phyloP scores from a whole-genome alignment of 2,329 filamentous ascomycete species.

The Epichloe gansuensis region DNA sequence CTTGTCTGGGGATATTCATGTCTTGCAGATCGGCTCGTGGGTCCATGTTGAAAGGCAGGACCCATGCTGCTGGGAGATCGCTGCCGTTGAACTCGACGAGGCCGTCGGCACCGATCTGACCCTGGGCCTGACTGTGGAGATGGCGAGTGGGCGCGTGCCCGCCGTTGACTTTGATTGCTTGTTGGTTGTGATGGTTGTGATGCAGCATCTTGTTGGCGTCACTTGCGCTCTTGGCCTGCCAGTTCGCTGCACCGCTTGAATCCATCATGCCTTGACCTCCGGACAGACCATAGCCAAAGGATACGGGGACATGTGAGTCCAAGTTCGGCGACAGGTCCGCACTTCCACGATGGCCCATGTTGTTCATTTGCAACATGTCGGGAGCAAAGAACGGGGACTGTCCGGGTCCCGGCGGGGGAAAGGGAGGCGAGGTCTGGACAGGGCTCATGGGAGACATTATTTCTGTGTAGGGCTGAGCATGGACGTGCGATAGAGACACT shows the following conservation, averaged over 20 bases:
- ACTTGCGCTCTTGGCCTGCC: neutral
- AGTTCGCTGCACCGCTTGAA: conserved; percentile 14
- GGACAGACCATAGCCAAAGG: conserved; percentile 39
- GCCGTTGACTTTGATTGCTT: conserved; percentile 17
- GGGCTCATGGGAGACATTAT: conserved; percentile 42
- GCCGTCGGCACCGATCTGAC: conserved; percentile 10
- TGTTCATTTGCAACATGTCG: conserved; percentile 39
- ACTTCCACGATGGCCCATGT: conserved; percentile 33
- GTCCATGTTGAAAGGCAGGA: conserved; percentile 85
- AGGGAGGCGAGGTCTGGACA: conserved; percentile 27
- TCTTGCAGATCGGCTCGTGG: conserved; percentile 51
- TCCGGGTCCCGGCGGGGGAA: conserved; percentile 23
- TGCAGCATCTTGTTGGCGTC: conserved; percentile 3
- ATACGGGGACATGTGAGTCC: conserved; percentile 51
- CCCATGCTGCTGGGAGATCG: conserved; percentile 63
- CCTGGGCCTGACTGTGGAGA: conserved; percentile 11
- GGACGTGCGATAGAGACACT: conserved; percentile 29
- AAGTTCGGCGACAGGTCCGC: conserved; percentile 50
- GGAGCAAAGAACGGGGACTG: conserved; percentile 33
- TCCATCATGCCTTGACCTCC: conserved; percentile 26
- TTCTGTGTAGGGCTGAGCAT: conserved; percentile 30
- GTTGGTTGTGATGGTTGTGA: conserved; percentile 16
- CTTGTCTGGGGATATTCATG: conserved; percentile 27
- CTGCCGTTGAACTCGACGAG: conserved; percentile 18
- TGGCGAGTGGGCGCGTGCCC: conserved; percentile 16